phyloP scores from a whole-genome alignment of 805 yeast genomes.

The Pichia heedii region DNA sequence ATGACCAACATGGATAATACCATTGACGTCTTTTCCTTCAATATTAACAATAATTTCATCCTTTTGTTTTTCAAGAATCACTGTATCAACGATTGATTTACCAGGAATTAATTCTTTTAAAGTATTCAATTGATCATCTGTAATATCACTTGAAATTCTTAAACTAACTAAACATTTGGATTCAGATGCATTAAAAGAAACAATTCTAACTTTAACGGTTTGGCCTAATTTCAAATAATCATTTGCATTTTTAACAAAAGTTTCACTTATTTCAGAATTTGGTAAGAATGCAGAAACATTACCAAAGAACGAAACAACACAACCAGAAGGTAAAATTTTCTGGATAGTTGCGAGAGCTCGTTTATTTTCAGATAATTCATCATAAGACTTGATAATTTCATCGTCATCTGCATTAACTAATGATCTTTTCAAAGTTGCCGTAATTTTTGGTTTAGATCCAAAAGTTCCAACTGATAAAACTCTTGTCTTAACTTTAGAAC shows the following conservation, averaged over 20 bases:
- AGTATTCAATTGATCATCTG: constrained; percentile 37
- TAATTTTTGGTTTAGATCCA: constrained; percentile 38
- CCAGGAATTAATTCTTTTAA: constrained; percentile 49
- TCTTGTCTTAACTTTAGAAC: constrained; percentile 71
- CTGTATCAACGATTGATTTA: constrained; percentile 47
- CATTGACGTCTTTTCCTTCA: constrained; percentile 44
- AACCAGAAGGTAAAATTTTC: constrained; percentile 66
- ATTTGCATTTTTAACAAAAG: constrained; percentile 67
- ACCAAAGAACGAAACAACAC: constrained; percentile 77
- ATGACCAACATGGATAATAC: constrained; percentile 67
- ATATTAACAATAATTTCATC: constrained; percentile 64
- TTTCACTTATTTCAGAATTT: constrained; percentile 79
- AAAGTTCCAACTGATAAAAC: constrained; percentile 41
- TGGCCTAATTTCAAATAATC: constrained; percentile 80
- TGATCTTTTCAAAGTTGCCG: constrained; percentile 74
- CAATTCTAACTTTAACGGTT: constrained; percentile 63
- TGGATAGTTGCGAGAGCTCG: constrained; percentile 69
- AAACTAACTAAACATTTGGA: constrained; percentile 64
- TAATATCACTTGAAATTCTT: constrained; percentile 48
- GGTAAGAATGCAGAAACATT: constrained; percentile 74
- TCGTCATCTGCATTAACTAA: constrained; percentile 59
- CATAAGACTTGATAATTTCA: constrained; percentile 34
- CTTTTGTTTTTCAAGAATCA: constrained; percentile 65
- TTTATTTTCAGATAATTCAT: constrained; percentile 34
- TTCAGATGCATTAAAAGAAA: constrained; percentile 44